Conservation (phyloP, 2,329 filamentous ascomycete species). For the Tricladium varicosporioides region DNA sequence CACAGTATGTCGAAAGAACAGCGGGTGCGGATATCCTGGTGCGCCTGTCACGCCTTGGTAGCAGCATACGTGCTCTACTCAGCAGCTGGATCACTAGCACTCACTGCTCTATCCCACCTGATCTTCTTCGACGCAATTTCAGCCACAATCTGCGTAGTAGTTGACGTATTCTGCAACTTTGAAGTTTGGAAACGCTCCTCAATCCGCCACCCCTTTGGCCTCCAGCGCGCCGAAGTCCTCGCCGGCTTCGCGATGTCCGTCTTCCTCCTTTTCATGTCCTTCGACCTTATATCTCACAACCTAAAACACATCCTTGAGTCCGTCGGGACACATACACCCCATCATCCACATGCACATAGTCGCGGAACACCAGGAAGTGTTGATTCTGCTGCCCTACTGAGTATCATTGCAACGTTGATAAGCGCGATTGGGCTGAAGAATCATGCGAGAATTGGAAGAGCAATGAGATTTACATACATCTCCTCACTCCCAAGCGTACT, state of each 20-base stretch:
- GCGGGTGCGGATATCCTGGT: constrained; percentile 81
- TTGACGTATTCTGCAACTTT: constrained; percentile 94
- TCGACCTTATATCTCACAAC: constrained; percentile 92
- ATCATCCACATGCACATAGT: constrained; percentile 66
- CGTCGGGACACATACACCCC: constrained; percentile 67
- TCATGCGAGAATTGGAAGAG: constrained; percentile 86
- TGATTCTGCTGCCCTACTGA: constrained; percentile 77
- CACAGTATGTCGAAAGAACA: constrained; percentile 88
- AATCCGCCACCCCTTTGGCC: constrained; percentile 88
- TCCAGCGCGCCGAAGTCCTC: constrained; percentile 90
- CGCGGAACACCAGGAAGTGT: constrained; percentile 72
- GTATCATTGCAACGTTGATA: constrained; percentile 78
- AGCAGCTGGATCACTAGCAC: constrained; percentile 80
- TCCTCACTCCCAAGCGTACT: constrained; percentile 80
- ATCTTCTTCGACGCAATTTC: constrained; percentile 95
- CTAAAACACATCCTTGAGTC: constrained; percentile 87
- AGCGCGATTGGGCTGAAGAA: constrained; percentile 87
- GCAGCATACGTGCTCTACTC: constrained; percentile 84
- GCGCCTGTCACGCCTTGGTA: constrained; percentile 79
- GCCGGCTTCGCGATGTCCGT: constrained; percentile 96
- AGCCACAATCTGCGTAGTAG: constrained; percentile 84
- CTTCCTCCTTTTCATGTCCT: constrained; percentile 93
- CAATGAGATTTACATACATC: constrained; percentile 83
- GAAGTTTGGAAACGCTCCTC: constrained; percentile 95
- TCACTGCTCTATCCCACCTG: constrained; percentile 88